Conservation (phyloP, 78 protist genomes). For the Dictyostelium capitatum region DNA sequence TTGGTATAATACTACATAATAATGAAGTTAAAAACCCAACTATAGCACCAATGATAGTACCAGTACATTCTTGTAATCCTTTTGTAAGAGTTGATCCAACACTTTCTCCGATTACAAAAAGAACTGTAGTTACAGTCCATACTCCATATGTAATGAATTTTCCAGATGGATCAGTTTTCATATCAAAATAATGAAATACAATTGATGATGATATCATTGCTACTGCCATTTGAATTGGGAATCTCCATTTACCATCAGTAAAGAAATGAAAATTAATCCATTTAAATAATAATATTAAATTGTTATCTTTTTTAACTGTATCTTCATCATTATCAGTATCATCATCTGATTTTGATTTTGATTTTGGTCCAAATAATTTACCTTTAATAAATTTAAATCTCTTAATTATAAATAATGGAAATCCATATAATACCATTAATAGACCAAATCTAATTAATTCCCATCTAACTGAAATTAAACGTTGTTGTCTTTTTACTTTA, state of each 20-base stretch:
- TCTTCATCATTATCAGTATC: background rate
- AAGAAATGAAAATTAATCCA: conserved; percentile 26
- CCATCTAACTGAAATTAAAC: background rate
- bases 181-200: conserved; percentile 38
- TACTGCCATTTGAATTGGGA: conserved; percentile 47
- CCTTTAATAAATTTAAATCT: background rate
- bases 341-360: background rate
- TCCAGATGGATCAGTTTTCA: background rate
- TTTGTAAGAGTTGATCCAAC: conserved; percentile 29
- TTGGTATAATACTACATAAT: conserved; percentile 13
- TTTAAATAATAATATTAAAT: background rate
- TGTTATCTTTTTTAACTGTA: background rate
- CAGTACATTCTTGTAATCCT: conserved; percentile 43
- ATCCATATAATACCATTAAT: background rate
- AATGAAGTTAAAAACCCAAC: conserved; percentile 24
- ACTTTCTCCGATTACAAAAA: conserved; percentile 28
- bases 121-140: conserved; percentile 48
- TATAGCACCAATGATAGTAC: conserved; percentile 34
- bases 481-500: background rate
- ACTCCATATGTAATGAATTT: conserved; percentile 35
- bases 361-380: background rate
- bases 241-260: conserved; percentile 52
- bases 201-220: background rate
- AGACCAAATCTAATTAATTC: conserved; percentile 53
- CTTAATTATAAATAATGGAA: conserved; percentile 18